A percentile compares a stretch with the other conserved stretches of the same genome.
These are phyloP conservation scores for Afroboletus lepidellus DNA, from an alignment of 1,284 basidiomycete species.

Conservation along the genomic window DNA sequence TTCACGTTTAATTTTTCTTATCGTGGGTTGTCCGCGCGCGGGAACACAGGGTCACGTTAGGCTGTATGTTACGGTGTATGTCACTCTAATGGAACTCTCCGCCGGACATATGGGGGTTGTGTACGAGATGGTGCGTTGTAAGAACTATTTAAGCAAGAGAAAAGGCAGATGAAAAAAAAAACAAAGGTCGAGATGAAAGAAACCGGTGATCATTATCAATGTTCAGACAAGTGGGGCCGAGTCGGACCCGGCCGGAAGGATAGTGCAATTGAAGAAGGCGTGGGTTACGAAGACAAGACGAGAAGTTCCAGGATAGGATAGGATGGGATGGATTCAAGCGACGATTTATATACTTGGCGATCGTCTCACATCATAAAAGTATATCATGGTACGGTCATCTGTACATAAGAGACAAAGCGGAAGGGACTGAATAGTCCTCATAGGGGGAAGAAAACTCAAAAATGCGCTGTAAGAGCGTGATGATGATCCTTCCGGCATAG, in stretches of 20 bases:
- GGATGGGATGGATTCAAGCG: not conserved
- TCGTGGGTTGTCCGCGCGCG: not conserved
- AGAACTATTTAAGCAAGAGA: too few species aligned
- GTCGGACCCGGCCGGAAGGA: not conserved
- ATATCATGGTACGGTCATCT: not conserved
- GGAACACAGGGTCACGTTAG: not conserved
- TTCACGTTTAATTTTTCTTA: not conserved
- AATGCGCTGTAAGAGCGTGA: not conserved
- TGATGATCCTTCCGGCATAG: constrained; percentile 29
- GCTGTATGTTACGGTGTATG: not conserved
- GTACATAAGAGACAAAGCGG: not conserved
- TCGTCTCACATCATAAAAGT: not conserved
- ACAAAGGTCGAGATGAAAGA: not conserved
- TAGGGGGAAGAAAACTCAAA: not conserved
- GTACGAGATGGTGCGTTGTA: not conserved
- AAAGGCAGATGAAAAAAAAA: not conserved
- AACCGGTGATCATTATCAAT: not conserved
- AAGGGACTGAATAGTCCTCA: not conserved
- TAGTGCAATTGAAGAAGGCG: not conserved
- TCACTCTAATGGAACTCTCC: not conserved
- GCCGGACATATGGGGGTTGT: not conserved
- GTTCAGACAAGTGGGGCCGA: not conserved
- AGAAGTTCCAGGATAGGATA: too few species aligned
- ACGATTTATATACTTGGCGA: not conserved
- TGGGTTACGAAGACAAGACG: not conserved